These are phyloP conservation scores for Osmanthus fragrans DNA, from an alignment of 257 asterid genomes.

Conservation along the genomic window DNA sequence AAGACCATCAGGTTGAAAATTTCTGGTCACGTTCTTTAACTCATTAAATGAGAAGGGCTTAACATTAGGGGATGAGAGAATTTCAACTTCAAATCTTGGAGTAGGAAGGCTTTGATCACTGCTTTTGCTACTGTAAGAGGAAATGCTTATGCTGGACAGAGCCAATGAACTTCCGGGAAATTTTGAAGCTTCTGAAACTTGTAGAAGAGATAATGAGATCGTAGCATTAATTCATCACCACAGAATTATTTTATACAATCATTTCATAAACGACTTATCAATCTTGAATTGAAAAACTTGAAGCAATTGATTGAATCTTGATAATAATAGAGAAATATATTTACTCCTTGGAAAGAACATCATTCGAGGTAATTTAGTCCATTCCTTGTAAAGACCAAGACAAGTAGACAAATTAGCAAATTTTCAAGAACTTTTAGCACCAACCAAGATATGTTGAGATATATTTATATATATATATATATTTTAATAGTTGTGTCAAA, in stretches of 20 bases:
- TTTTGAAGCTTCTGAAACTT: constrained; percentile 49
- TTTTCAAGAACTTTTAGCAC: not conserved
- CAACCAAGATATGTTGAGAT: no score
- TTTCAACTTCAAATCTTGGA: constrained; percentile 85
- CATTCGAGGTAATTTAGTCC: not conserved
- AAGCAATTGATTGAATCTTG: not conserved
- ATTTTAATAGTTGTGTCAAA: no score
- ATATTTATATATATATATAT: no score
- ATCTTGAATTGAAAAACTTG: not conserved
- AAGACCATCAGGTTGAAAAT: constrained; percentile 86
- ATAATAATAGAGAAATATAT: not conserved
- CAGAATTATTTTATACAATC: not conserved
- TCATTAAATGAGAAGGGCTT: constrained; percentile 81
- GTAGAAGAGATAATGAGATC: constrained; percentile 1
- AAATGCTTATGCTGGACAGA: constrained; percentile 54
- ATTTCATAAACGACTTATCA: not conserved
- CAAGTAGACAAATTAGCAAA: no score
- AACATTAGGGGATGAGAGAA: constrained; percentile 70
- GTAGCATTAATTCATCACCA: not conserved
- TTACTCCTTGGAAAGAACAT: not conserved
- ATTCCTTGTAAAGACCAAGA: not conserved
- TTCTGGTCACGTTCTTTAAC: constrained; percentile 77
- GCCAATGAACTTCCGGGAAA: constrained; percentile 44
- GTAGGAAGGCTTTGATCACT: constrained; percentile 66
- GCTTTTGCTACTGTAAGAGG: constrained; percentile 61